Base-by-base conservation (phyloP, 2,329 filamentous ascomycete species). In the Fusarium tanahbumbuense region DNA sequence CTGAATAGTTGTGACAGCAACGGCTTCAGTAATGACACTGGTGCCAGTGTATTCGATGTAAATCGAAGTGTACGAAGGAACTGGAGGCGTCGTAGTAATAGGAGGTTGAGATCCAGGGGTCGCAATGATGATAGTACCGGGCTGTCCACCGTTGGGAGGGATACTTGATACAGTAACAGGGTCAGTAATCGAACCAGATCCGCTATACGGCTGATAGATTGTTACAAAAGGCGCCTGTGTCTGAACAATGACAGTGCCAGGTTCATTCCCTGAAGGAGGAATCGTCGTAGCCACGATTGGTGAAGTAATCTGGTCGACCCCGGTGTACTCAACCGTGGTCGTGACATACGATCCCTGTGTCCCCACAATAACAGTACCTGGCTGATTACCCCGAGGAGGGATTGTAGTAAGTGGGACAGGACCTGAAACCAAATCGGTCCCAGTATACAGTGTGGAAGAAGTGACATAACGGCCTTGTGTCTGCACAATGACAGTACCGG, bases 121-220 rank as follows among this genome's bases (percentile, higher is more conserved):
- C 44, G 63, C 60, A 11, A 64, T 34, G 18, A 64, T 49, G 25
- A 64, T 30, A 8, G 66, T 69, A 4, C 67, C 67, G 8, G 65
- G 66, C 20, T 66, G 50, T 6, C 34, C 66, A 10, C 45, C 61
- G 15, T 13, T 50, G 2, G 67, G 66, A 18, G 56, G 37, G 34
- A 70, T 63, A 2, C 52, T 70, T 3, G 61, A 57, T 15, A 70
- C 56, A 12, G 67, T 70, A 12, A 67, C 37, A 11, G 66, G 56
- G 3, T 28, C 56, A 5, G 66, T 67, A 28, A 70, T 67, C 5
- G 52, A 25, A 11, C 46, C 67, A 4, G 56, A 22, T 12, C 67
- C 67, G 8, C 37, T 58, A 11, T 70, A 45, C 6, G 47, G 52
- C 34, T n/a, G 53, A 42, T 53, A 63, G 9, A 63, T 32, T 13